Conservation (phyloP, 306 rosid genomes). For the Sindora glabra region DNA sequence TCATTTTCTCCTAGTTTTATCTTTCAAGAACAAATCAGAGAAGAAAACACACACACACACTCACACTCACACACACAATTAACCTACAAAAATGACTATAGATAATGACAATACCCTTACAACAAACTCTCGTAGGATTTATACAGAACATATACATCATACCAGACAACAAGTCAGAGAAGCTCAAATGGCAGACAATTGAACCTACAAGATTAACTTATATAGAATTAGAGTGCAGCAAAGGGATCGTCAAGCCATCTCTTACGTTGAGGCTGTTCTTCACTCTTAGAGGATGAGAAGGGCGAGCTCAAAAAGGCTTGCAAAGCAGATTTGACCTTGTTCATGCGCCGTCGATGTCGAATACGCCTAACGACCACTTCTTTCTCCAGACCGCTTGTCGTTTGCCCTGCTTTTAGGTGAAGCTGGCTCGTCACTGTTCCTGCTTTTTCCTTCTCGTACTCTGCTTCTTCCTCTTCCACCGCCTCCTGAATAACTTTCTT, state of each 20-base stretch:
- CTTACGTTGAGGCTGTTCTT: not conserved
- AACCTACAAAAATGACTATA: no score
- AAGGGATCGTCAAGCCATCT: constrained; percentile 31
- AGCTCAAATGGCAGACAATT: no score
- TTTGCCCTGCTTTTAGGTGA: constrained; percentile 6
- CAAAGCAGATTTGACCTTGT: constrained; percentile 16
- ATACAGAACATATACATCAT: no score
- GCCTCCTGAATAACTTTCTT: not conserved
- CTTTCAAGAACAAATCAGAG: no score
- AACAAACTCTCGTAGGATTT: no score
- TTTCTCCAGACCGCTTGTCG: constrained; percentile 11
- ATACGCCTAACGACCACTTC: constrained; percentile 29
- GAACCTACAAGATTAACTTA: no score
- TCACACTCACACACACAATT: no score
- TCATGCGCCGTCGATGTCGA: constrained; percentile 27
- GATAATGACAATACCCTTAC: no score
- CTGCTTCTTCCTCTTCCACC: constrained; percentile 11
- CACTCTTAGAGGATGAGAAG: not conserved
- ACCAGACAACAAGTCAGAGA: no score
- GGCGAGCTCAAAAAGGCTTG: constrained; percentile 7
- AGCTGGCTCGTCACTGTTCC: constrained; percentile 20
- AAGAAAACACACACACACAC: no score
- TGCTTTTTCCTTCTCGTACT: not conserved
- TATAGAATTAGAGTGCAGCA: constrained; percentile 31
- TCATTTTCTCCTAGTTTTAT: no score